Base-by-base conservation (phyloP, 805 yeast species). In the Lachancea dasiensis region DNA sequence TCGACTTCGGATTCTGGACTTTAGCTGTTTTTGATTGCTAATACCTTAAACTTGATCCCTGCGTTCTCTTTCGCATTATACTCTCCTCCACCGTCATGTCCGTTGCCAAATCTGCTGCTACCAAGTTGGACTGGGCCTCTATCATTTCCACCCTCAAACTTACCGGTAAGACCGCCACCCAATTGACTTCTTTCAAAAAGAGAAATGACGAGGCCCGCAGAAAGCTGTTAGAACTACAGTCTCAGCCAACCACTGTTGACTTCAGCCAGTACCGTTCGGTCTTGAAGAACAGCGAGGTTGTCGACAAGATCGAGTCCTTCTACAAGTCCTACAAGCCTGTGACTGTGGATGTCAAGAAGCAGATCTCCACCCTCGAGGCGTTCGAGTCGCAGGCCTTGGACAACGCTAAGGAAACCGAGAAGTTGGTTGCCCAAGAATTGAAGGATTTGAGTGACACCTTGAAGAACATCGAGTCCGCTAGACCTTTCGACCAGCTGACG, bases 201-300 rank as follows among this genome's bases (percentile, higher is more conserved):
- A 86, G 98, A 77, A 82, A 87, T 67, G 98, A 92, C 60, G 97
- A 92, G 65, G 97, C 97, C 53, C 83, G 87, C 73, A 81, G 86
- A 70, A 75, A 74, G 56, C 70, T 85, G 54, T 68, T 73, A 52
- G 81, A 79, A 48, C 73, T 90, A 53, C 71, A 78, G 61, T 69
- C 73, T 49, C 90, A 86, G 68, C 68, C 87, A 47, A 72, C 86
- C 41, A 70, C 69, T 27, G 86, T 92, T 48, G 95, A 90, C 67
- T 90, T 89, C 51, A 66, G 71, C 36, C 72, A 78, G 66, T 92
- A 89, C 79, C 82, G 80, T 63, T 68, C 81, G 15, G 70, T 77
- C 40, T 77, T 92, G 65, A 83, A 83, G 73, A 92, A 92, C 78
- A 69, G 73, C 55, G 72, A 76, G 50, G 77, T 92, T 53, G 79